These are phyloP conservation scores for Vicia villosa DNA, from an alignment of 306 rosid genomes.

Conservation along the genomic window DNA sequence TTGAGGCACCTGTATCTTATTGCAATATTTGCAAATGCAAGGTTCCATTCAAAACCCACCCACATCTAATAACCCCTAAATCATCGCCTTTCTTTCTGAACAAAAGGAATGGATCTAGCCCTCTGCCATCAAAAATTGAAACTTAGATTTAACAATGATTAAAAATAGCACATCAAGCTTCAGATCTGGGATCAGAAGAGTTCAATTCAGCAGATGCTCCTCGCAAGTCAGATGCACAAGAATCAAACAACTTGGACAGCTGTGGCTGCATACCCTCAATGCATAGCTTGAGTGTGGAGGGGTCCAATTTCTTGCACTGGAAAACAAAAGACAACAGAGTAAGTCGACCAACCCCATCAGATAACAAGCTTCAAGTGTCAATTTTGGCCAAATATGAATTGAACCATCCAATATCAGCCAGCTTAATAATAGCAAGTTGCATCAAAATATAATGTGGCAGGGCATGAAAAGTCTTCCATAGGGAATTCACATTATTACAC, in stretches of 20 bases:
- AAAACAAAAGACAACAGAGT: constrained; percentile 32
- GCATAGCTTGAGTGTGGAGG: constrained; percentile 52
- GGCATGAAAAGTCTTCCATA: neutral
- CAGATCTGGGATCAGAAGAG: constrained; percentile 74
- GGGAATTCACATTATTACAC: constrained; percentile 3
- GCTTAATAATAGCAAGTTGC: constrained; percentile 8
- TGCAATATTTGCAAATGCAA: constrained; percentile 92
- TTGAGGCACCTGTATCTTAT: constrained; percentile 89
- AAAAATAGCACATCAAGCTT: constrained; percentile 59
- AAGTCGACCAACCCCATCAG: constrained; percentile 21
- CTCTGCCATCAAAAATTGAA: constrained; percentile 68
- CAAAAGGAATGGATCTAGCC: constrained; percentile 61
- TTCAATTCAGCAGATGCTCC: constrained; percentile 67
- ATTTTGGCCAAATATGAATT: constrained; percentile 1
- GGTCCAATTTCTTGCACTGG: constrained; percentile 66
- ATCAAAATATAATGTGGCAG: constrained; percentile 14
- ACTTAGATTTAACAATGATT: constrained; percentile 53
- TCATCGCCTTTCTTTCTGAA: constrained; percentile 54
- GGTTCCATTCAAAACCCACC: constrained; percentile 69
- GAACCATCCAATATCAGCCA: neutral
- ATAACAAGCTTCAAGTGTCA: neutral
- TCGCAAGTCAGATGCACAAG: constrained; percentile 55
- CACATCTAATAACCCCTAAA: constrained; percentile 54
- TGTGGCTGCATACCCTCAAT: constrained; percentile 66
- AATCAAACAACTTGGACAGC: constrained; percentile 63